phyloP scores from a whole-genome alignment of 2,329 filamentous ascomycete species.

The Ceratocystis huliohia region DNA sequence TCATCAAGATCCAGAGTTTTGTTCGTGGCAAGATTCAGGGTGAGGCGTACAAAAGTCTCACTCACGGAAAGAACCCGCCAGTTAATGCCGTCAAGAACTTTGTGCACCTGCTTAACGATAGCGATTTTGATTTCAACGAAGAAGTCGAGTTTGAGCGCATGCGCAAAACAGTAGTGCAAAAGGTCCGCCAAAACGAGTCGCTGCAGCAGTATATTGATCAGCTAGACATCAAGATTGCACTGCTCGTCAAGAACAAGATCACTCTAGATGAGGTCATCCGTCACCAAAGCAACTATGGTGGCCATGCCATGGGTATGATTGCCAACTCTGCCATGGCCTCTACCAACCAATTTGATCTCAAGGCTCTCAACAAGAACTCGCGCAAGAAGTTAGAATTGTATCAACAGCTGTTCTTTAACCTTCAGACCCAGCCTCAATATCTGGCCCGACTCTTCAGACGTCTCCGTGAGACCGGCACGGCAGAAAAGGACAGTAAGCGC shows the following conservation, averaged over 20 bases:
- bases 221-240: slow-evolving; percentile 95
- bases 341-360: slow-evolving; percentile 86
- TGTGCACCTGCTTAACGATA: slow-evolving; percentile 93
- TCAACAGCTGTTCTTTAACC: slow-evolving; percentile 91
- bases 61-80: slow-evolving; percentile 88
- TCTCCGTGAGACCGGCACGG: slow-evolving; percentile 66
- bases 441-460: slow-evolving; percentile 77
- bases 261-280: slow-evolving; percentile 94
- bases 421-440: slow-evolving; percentile 94
- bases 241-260: slow-evolving; percentile 98
- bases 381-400: slow-evolving; percentile 92
- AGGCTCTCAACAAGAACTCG: slow-evolving; percentile 93
- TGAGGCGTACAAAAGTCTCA: slow-evolving; percentile 94
- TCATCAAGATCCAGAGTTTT: slow-evolving; percentile 97
- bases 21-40: slow-evolving; percentile 89
- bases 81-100: slow-evolving; percentile 97
- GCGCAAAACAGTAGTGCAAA: slow-evolving; percentile 90
- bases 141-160: slow-evolving; percentile 93
- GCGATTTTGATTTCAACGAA: slow-evolving; percentile 97
- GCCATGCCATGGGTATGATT: slow-evolving; percentile 70
- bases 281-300: slow-evolving; percentile 91
- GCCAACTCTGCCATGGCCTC: slow-evolving; percentile 81
- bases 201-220: slow-evolving; percentile 97
- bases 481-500: slow-evolving; percentile 85
- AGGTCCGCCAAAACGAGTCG: slow-evolving; percentile 93